A percentile compares a stretch with the other conserved stretches of the same genome.
Evolutionary conservation across 768 basidiomycete genomes (phyloP).

Genomic region (Mycena rebaudengoi): DNA sequence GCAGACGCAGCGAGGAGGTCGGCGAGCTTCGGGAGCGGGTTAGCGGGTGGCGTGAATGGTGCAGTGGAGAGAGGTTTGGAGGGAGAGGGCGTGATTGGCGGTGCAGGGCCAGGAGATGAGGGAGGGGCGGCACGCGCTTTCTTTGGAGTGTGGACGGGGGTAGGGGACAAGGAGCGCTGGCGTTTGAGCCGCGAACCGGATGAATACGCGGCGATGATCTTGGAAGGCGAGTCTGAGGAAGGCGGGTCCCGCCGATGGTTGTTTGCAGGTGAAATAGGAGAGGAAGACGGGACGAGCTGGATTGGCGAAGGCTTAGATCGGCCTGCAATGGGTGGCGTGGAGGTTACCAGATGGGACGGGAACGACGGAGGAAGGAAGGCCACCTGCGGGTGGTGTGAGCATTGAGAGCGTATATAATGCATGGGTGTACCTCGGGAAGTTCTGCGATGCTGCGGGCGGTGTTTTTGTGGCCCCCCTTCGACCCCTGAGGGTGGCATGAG

Average conservation of each 20-base stretch:
- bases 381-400: constrained; percentile 32
- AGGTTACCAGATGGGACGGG: constrained; percentile 59
- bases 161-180: constrained; percentile 18
- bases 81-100: neutral
- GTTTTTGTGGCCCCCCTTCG: too few relatives aligned
- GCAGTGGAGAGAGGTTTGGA: neutral
- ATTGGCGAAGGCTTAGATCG: constrained; percentile 57
- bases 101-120: neutral
- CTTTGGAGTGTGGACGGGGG: constrained; percentile 1
- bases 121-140: constrained; percentile 6
- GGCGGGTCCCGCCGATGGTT: neutral
- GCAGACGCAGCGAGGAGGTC: constrained; percentile 26
- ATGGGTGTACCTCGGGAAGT: constrained; percentile 38
- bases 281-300: constrained; percentile 36
- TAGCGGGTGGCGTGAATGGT: constrained; percentile 20
- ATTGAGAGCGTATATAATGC: constrained; percentile 2
- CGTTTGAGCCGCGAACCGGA: constrained; percentile 16
- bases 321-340: constrained; percentile 50
- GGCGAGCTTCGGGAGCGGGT: constrained; percentile 13
- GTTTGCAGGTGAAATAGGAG: constrained; percentile 21
- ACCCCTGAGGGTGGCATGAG: too few relatives aligned
- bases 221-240: neutral
- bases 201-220: neutral
- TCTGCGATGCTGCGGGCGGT: constrained; percentile 21
- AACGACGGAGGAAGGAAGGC: constrained; percentile 66